Base-by-base conservation (phyloP, 1,139 yeast genomes). In the Geotrichum siamense region DNA sequence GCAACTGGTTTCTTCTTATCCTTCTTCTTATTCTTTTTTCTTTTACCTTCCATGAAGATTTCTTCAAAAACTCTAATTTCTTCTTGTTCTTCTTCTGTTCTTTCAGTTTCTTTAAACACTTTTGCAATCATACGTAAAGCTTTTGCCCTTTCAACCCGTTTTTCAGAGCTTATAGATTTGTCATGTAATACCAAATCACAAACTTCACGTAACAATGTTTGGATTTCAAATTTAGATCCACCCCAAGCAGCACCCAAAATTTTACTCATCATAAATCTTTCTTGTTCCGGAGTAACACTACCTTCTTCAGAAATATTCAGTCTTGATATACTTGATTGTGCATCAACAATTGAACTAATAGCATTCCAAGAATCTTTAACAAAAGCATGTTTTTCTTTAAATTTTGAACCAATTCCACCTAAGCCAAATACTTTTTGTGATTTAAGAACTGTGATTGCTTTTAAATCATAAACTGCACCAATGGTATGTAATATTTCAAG, bases 211-310 rank as follows among this genome's bases (percentile, higher is more conserved):
- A 86, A 71, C 1, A 94, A 85, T 13, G 89, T 76, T 59, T 84
- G 91, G 47, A 89, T 83, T 62, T 89, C 97, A 62, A 79, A 81
- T 56, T 78, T 79, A 23, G 96, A 84, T 1, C 96, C 96, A 39
- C 82, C 81, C 97, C 97, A 89, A 8, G 96, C 95, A 0, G 96
- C 96, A 3, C 93, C 89, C 41, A 89, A 69, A 2, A 89, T 89
- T 60, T 89, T 89, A 30, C 95, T 96, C 76, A 86, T 76, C 39
- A 89, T 67, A 48, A 81, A 72, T 55, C 86, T 82, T 59, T 89
- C 96, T 47, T 84, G 67, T 49, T 82, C 87, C 58, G 86, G 96
- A 2, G 76, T 76, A 0, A 93, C 77, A 57, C 91, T 93, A 19
- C 68, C 74, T 28, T 74, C 75, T 3, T 71, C 78, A 45, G 69